These are phyloP conservation scores for Kodamaea ohmeri DNA, from an alignment of 1,139 yeast species.

Conservation along the genomic window DNA sequence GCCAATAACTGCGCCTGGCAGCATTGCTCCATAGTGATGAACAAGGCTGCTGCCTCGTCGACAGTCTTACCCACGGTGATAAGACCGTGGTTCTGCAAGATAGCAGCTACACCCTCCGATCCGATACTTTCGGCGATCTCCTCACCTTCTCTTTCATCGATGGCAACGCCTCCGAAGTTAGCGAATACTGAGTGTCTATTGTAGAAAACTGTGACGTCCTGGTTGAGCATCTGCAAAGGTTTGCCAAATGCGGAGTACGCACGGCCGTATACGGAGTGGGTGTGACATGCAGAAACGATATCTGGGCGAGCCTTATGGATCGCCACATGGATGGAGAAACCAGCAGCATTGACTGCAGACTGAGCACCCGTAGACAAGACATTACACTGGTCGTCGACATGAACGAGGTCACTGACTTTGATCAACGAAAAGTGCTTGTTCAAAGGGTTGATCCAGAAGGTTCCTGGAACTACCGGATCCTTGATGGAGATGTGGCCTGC, in stretches of 20 bases:
- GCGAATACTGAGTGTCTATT: slow-evolving; percentile 62
- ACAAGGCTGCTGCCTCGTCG: slow-evolving; percentile 79
- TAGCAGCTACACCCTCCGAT: slow-evolving; percentile 54
- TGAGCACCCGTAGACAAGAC: slow-evolving; percentile 64
- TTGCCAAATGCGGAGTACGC: slow-evolving; percentile 72
- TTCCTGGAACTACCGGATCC: slow-evolving; percentile 68
- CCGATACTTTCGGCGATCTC: slow-evolving; percentile 69
- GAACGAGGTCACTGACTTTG: slow-evolving; percentile 72
- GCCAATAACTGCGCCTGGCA: slow-evolving; percentile 73
- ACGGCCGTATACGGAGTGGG: slow-evolving; percentile 73
- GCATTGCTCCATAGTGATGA: slow-evolving; percentile 57
- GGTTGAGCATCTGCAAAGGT: slow-evolving; percentile 75
- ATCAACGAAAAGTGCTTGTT: slow-evolving; percentile 70
- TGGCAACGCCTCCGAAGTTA: slow-evolving; percentile 78
- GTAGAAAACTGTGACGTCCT: slow-evolving; percentile 70
- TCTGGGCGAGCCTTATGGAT: slow-evolving; percentile 77
- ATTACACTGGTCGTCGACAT: slow-evolving; percentile 69
- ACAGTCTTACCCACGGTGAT: slow-evolving; percentile 75
- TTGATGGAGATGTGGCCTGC: slow-evolving; percentile 82
- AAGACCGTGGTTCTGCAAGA: slow-evolving; percentile 76
- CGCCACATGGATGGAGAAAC: slow-evolving; percentile 77
- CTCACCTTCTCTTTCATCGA: slow-evolving; percentile 69
- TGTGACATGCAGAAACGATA: slow-evolving; percentile 78
- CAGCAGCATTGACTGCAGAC: slow-evolving; percentile 72
- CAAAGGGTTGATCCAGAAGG: slow-evolving; percentile 80